A percentile compares a stretch with the other conserved stretches of the same genome.
Evolutionary conservation across 2,329 filamentous ascomycete species (phyloP).

Genomic region (Thyridium curvatum): DNA sequence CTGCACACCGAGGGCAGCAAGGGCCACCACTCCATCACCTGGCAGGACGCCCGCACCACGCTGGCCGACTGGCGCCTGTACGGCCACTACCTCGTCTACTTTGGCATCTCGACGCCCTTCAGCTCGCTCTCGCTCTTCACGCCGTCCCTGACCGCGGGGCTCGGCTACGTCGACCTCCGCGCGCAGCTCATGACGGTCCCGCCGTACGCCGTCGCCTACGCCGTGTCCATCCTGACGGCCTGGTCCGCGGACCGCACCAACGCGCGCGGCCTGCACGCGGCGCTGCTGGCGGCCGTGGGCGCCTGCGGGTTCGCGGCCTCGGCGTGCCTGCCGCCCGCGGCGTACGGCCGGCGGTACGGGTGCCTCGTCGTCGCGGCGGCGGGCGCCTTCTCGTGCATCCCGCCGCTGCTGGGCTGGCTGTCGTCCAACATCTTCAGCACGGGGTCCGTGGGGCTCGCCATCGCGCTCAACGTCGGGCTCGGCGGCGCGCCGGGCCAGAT

Average conservation of each 20-base stretch:
- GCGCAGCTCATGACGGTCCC: slow-evolving; percentile 64
- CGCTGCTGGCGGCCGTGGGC: slow-evolving; percentile 34
- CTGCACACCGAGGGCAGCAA: slow-evolving; percentile 37
- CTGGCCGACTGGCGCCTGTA: slow-evolving; percentile 61
- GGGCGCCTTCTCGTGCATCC: slow-evolving; percentile 63
- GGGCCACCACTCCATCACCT: slow-evolving; percentile 56
- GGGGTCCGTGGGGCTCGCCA: slow-evolving; percentile 59
- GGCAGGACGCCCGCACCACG: slow-evolving; percentile 62
- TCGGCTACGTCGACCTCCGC: slow-evolving; percentile 41
- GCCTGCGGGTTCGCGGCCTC: slow-evolving; percentile 52
- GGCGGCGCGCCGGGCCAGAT: slow-evolving; percentile 65
- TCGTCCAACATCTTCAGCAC: slow-evolving; percentile 62
- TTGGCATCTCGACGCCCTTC: slow-evolving; percentile 47
- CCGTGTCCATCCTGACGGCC: slow-evolving; percentile 33
- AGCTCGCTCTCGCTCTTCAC: slow-evolving; percentile 56
- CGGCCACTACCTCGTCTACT: slow-evolving; percentile 51
- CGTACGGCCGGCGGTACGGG: slow-evolving; percentile 58
- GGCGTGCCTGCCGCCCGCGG: slow-evolving; percentile 53
- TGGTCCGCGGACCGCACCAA: slow-evolving; percentile 60
- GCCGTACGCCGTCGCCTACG: slow-evolving; percentile 55
- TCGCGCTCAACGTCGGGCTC: slow-evolving; percentile 63
- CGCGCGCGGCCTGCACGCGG: slow-evolving; percentile 39
- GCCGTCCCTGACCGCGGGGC: slow-evolving; percentile 52
- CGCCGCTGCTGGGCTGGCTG: slow-evolving; percentile 65
- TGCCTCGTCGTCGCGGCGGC: slow-evolving; percentile 62